Evolutionary conservation across 2,329 filamentous ascomycete genomes (phyloP).

Genomic region (Pseudocercospora musae): DNA sequence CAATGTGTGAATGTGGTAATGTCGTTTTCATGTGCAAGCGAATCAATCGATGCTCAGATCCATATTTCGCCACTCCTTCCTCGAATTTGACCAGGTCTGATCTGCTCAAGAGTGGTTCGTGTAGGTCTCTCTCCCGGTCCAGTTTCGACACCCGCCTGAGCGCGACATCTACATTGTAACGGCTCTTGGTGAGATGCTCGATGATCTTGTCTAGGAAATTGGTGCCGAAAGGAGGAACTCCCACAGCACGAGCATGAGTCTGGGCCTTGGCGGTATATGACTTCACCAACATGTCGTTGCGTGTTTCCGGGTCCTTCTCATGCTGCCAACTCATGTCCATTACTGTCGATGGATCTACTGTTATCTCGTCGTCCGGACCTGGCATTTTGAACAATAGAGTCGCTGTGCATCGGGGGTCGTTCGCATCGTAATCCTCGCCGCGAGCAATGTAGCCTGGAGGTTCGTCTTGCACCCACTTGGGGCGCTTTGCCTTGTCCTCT

Average conservation of each 20-base stretch:
- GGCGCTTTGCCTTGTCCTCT: constrained; percentile 71
- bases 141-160: constrained; percentile 66
- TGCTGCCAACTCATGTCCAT: constrained; percentile 5
- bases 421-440: constrained; percentile 72
- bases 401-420: constrained; percentile 72
- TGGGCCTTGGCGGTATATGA: constrained; percentile 72
- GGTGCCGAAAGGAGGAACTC: constrained; percentile 71
- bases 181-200: constrained; percentile 66
- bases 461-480: constrained; percentile 91
- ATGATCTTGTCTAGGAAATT: constrained; percentile 85
- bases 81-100: constrained; percentile 87
- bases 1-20: constrained; percentile 73
- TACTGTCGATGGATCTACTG: constrained; percentile 1
- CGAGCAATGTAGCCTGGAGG: constrained; percentile 80
- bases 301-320: constrained; percentile 8
- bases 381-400: constrained; percentile 73
- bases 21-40: constrained; percentile 77
- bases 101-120: constrained; percentile 76
- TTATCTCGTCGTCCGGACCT: constrained; percentile 24
- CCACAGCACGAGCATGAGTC: constrained; percentile 61
- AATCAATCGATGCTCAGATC: constrained; percentile 81
- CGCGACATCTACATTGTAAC: constrained; percentile 69
- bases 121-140: constrained; percentile 68
- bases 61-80: constrained; percentile 83
- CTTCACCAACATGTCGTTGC: constrained; percentile 60